Evolutionary conservation across 768 basidiomycete genomes (phyloP).

Genomic region (Amanita subjunquillea): DNA sequence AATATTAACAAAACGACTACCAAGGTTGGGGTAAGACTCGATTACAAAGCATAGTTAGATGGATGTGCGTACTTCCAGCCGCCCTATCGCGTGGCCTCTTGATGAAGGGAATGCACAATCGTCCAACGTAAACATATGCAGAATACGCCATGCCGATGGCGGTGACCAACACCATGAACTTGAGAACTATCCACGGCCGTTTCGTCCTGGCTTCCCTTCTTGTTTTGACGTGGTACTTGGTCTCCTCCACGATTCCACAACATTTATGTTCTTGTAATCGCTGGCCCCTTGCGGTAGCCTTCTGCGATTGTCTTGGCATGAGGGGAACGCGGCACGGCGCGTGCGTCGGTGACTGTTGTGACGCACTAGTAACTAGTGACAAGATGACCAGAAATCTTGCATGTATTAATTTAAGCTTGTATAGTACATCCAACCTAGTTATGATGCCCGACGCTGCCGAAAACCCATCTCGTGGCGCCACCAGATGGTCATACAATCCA

Average conservation of each 20-base stretch:
- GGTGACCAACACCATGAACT: slow-evolving; percentile 53
- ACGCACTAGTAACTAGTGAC: no score
- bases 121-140: slow-evolving; percentile 68
- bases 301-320: neutral
- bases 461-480: no score
- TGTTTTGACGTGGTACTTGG: slow-evolving; percentile 25
- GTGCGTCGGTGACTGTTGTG: no score
- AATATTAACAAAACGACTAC: slow-evolving; percentile 59
- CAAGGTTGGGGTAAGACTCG: slow-evolving; percentile 4
- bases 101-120: slow-evolving; percentile 68
- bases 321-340: no score
- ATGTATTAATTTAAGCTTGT: no score
- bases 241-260: slow-evolving; percentile 48
- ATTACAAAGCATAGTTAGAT: neutral
- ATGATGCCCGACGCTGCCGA: no score
- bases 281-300: neutral
- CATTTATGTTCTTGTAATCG: slow-evolving; percentile 10
- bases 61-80: slow-evolving; percentile 53
- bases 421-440: no score
- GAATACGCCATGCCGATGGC: slow-evolving; percentile 55
- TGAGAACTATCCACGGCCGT: slow-evolving; percentile 66
- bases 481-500: no score
- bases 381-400: no score
- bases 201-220: slow-evolving; percentile 30
- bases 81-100: slow-evolving; percentile 35